These are phyloP conservation scores for Fusarium sp. DNA, from an alignment of 2,329 filamentous ascomycete genomes.

Conservation along the genomic window DNA sequence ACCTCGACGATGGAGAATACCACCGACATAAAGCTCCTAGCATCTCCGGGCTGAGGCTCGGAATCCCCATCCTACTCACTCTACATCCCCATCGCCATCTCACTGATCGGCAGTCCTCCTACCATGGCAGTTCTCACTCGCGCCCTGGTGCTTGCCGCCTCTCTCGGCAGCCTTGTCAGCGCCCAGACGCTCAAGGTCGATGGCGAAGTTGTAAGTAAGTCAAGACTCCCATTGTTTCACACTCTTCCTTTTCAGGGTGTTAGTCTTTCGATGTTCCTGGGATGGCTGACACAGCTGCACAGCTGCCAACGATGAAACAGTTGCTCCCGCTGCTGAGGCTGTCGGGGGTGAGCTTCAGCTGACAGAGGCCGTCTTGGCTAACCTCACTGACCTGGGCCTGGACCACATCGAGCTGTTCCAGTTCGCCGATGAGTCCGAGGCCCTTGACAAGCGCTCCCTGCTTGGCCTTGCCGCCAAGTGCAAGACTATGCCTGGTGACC, in stretches of 20 bases:
- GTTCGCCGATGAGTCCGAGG: slow-evolving; percentile 46
- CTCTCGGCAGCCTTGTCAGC: slow-evolving; percentile 20
- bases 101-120: slow-evolving; percentile 14
- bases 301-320: slow-evolving; percentile 41
- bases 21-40: slow-evolving; percentile 25
- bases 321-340: slow-evolving; percentile 43
- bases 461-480: slow-evolving; percentile 33
- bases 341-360: slow-evolving; percentile 46
- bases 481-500: slow-evolving; percentile 53
- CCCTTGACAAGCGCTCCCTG: slow-evolving; percentile 37
- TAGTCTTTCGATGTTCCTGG: background rate
- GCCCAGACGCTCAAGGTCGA: slow-evolving; percentile 46
- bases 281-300: slow-evolving; percentile 7
- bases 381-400: slow-evolving; percentile 48
- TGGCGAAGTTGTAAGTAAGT: slow-evolving; percentile 41
- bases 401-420: slow-evolving; percentile 51
- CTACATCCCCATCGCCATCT: slow-evolving; percentile 9
- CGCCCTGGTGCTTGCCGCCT: slow-evolving; percentile 23
- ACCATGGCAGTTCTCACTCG: slow-evolving; percentile 29
- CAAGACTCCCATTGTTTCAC: background rate
- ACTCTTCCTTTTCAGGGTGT: background rate
- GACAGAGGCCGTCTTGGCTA: slow-evolving; percentile 51
- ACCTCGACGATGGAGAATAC: slow-evolving; percentile 1
- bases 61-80: background rate
- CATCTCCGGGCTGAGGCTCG: slow-evolving; percentile 1